Evolutionary conservation across 75 land plant species (phyloP).

Genomic region (Pseudotsuga menziesii): DNA sequence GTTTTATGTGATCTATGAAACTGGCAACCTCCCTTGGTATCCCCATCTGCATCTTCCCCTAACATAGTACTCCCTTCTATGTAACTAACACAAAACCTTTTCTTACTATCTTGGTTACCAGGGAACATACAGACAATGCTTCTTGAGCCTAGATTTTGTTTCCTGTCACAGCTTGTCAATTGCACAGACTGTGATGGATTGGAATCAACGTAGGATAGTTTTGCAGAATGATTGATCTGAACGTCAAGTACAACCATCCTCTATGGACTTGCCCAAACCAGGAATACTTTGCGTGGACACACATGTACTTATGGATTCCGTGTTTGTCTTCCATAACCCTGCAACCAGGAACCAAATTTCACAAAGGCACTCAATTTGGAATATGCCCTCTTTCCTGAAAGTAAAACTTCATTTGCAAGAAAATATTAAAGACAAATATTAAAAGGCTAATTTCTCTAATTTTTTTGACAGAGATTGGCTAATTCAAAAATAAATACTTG

Average conservation of each 20-base stretch:
- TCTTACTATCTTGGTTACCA: background rate
- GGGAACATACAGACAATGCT: background rate
- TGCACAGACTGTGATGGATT: background rate
- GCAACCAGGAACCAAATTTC: conserved; percentile 1
- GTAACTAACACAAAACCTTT: background rate
- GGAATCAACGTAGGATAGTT: background rate
- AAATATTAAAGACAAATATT: background rate
- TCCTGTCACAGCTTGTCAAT: background rate
- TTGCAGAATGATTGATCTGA: conserved; percentile 2
- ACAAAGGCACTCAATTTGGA: background rate
- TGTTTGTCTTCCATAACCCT: conserved; percentile 6
- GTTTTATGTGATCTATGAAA: conserved; percentile 11
- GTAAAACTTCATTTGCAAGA: background rate
- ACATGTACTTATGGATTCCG: background rate
- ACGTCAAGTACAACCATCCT: background rate
- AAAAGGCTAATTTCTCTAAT: background rate
- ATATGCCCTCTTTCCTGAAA: background rate
- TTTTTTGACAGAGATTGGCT: background rate
- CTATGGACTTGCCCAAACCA: background rate
- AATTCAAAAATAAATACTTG: background rate
- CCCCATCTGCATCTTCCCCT: conserved; percentile 16
- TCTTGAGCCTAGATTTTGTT: background rate
- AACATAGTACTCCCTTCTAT: conserved; percentile 12
- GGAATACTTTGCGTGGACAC: background rate
- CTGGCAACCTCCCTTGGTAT: conserved; percentile 6